Conservation (phyloP, 305 asterid species). For the Salvia sclarea region DNA sequence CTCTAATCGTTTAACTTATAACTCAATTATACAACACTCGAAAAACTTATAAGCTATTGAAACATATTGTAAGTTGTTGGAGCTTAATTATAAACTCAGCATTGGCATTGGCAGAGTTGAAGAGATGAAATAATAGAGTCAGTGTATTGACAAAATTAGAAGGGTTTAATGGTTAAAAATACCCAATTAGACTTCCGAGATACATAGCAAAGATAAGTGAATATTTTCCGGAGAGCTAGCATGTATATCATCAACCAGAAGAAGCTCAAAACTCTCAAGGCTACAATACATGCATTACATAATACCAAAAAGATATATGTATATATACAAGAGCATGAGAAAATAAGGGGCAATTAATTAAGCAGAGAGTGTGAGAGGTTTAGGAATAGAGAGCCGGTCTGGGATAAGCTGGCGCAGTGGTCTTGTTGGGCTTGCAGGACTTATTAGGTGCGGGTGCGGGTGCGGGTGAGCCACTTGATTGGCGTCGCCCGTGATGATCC, state of each 20-base stretch:
- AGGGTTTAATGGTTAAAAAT: too few relatives aligned
- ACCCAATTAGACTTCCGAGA: too few relatives aligned
- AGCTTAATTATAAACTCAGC: neutral
- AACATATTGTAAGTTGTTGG: too few relatives aligned
- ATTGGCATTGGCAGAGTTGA: neutral
- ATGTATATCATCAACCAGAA: slow-evolving; percentile 14
- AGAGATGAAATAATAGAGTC: neutral
- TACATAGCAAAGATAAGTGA: neutral
- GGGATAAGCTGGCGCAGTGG: slow-evolving; percentile 47
- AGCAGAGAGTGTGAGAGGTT: neutral
- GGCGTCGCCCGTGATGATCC: slow-evolving; percentile 36
- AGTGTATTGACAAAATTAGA: neutral
- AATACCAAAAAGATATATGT: neutral
- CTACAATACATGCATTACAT: slow-evolving; percentile 24
- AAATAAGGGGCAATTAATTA: neutral
- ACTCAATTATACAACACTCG: too few relatives aligned
- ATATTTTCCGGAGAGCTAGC: slow-evolving; percentile 24
- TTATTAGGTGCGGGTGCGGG: too few relatives aligned
- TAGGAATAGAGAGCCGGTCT: slow-evolving; percentile 59
- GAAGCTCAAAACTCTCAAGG: slow-evolving; percentile 19
- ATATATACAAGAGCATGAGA: slow-evolving; percentile 41
- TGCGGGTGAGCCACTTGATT: too few relatives aligned
- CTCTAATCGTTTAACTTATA: too few relatives aligned
- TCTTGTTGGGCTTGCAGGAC: slow-evolving; percentile 42
- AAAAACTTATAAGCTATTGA: too few relatives aligned